Evolutionary conservation across 495 filamentous ascomycete species (phyloP).

Genomic region (Penicillium silybi): DNA sequence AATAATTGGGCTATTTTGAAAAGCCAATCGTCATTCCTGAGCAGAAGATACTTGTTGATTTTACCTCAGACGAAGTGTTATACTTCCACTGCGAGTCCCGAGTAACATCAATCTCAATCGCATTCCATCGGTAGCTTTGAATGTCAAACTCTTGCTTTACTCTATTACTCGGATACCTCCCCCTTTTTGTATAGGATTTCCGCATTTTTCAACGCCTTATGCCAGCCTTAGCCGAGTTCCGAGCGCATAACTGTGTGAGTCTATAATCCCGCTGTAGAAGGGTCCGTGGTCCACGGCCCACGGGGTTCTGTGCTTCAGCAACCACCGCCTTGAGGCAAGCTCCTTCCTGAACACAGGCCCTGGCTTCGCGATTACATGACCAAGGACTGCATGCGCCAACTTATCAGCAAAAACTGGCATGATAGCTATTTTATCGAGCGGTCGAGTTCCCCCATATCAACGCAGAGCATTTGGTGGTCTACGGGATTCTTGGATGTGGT

Average conservation of each 20-base stretch:
- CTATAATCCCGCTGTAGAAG: neutral
- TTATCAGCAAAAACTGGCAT: constrained; percentile 33
- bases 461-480: constrained; percentile 50
- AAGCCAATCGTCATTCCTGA: too few species aligned
- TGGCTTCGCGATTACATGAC: constrained; percentile 47
- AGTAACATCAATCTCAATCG: neutral
- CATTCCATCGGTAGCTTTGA: neutral
- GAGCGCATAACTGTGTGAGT: neutral
- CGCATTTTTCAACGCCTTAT: neutral
- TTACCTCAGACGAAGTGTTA: neutral
- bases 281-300: neutral
- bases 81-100: neutral
- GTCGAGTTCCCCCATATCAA: constrained; percentile 38
- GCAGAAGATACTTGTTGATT: too few species aligned
- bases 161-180: too few species aligned
- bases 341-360: constrained; percentile 24
- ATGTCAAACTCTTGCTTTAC: neutral
- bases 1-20: neutral
- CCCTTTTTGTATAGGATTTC: neutral
- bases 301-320: neutral
- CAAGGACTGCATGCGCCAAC: constrained; percentile 22
- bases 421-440: constrained; percentile 39
- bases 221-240: neutral
- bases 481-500: constrained; percentile 48
- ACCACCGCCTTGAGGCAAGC: too few species aligned